Base-by-base conservation (phyloP, 768 basidiomycete genomes). In the Naganishia vaughanmartiniae region DNA sequence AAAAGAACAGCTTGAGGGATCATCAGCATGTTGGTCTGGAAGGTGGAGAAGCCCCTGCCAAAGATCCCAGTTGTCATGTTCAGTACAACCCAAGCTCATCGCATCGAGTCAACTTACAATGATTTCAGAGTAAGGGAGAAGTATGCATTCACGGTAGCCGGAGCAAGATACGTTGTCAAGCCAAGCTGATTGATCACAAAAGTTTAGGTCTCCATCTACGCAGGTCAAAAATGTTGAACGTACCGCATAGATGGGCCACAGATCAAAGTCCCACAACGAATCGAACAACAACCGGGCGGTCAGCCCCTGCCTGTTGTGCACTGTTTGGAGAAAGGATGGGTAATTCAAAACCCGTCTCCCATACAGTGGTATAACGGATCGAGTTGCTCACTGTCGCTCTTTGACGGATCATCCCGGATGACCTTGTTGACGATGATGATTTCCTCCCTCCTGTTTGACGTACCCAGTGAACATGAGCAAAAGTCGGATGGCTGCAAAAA, bases 241-340 rank as follows among this genome's bases (percentile, higher is more conserved):
- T 83, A 30, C 67, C 1, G 83, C 78, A 73, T 89, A 89, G 39
- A 89, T 71, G 0, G 89, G 88, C 88, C 88, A 89, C 74, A 89
- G 79, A 65, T 85, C 82, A 84, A 85, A 89, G 74, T 89, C 88
- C 24, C 79, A 81, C 26, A 88, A 70, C 17, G 87, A 84, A 30
- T 82, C 75, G 78, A 82, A 86, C 33, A 89, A 84, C 81, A 84
- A 85, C 70, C 74, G 78, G 10, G 83, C 56, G 4, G 82, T 81
- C 5, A 89, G 81, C 17, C 87, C 88, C 80, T 90, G 81, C n/a
- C 88, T 85, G 73, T 90, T 89, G 80, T 89, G 87, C 88, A 89
- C 72, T 72, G n/a, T n/a, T n/a, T n/a, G n/a, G n/a, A n/a, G n/a
- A n/a, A n/a, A n/a, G n/a, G n/a, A n/a, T n/a, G n/a, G n/a, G n/a